These are phyloP conservation scores for Vitis cinerea DNA, from an alignment of 164 flowering plant species.

Conservation along the genomic window DNA sequence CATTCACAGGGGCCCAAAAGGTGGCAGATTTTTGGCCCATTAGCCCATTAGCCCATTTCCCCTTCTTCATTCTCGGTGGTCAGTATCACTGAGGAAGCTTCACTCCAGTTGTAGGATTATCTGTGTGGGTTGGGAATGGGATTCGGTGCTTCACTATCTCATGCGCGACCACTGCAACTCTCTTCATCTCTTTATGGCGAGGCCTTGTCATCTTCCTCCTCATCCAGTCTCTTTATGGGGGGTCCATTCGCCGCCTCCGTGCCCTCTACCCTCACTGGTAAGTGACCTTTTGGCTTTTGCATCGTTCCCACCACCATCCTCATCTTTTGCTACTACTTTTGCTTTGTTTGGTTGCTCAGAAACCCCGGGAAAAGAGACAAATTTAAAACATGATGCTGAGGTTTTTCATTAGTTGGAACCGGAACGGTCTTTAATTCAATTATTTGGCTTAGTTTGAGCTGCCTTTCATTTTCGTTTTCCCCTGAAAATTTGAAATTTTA, in stretches of 20 bases:
- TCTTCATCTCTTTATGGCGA: conserved; percentile 32
- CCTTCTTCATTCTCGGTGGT: neutral
- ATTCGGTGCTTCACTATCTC: conserved; percentile 18
- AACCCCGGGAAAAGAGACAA: neutral
- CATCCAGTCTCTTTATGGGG: conserved; percentile 28
- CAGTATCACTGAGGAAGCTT: no score
- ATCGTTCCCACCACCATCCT: no score
- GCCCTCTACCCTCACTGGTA: conserved; percentile 25
- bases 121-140: conserved; percentile 22
- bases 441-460: no score
- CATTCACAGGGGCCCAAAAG: no score
- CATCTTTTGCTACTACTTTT: neutral
- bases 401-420: no score
- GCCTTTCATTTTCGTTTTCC: neutral
- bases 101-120: no score
- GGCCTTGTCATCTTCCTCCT: conserved; percentile 25
- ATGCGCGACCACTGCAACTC: conserved; percentile 24
- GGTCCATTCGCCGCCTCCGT: conserved; percentile 24
- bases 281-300: neutral
- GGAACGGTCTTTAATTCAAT: no score
- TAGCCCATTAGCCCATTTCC: no score
- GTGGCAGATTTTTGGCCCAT: no score
- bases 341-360: conserved; percentile 3
- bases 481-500: neutral
- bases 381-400: neutral